phyloP scores from a whole-genome alignment of 176 grass and related monocot species.

The Typha latifolia region DNA sequence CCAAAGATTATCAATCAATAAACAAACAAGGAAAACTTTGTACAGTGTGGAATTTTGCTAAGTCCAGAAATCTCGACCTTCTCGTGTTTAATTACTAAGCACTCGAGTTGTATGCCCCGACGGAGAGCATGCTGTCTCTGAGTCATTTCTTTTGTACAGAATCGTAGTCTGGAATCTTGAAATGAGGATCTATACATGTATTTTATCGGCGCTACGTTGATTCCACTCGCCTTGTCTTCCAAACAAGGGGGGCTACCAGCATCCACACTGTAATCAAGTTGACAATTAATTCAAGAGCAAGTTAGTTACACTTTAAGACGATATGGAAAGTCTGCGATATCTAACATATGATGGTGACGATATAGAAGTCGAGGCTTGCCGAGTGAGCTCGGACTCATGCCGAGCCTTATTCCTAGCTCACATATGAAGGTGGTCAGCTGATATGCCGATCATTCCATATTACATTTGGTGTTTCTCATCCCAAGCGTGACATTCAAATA shows the following conservation, averaged over 20 bases:
- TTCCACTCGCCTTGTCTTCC: slow-evolving; percentile 42
- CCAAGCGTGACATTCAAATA: no score
- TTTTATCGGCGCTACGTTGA: slow-evolving; percentile 15
- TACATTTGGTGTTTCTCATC: no score
- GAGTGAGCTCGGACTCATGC: no score
- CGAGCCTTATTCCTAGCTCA: no score
- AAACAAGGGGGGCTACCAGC: slow-evolving; percentile 48
- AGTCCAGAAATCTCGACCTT: neutral
- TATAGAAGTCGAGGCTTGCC: no score
- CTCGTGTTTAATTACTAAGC: neutral
- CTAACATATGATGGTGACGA: no score
- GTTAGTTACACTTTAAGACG: no score
- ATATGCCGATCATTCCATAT: no score
- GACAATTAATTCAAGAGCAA: no score
- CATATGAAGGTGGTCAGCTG: no score
- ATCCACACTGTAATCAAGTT: slow-evolving; percentile 46
- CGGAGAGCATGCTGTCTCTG: no score
- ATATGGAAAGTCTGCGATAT: neutral
- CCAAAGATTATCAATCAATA: neutral
- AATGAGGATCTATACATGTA: neutral
- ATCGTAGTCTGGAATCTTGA: neutral
- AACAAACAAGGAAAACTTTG: neutral
- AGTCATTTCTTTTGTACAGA: neutral
- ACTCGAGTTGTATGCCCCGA: neutral
- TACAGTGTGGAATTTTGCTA: neutral